phyloP scores from a whole-genome alignment of 805 yeast species.

The Yueomyces sinensis region DNA sequence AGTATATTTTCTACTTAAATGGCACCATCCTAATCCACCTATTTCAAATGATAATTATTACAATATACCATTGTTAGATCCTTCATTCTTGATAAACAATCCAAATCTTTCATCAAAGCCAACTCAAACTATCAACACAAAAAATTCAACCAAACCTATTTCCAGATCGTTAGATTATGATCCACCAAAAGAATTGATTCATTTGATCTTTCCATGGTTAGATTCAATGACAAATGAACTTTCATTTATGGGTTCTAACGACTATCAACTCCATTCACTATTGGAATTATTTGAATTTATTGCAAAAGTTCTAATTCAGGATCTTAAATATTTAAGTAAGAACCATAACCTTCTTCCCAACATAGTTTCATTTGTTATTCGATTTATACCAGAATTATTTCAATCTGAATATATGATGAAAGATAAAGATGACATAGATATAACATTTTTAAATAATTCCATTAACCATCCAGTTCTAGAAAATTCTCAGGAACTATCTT shows the following conservation, averaged over 20 bases:
- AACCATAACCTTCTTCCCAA: slow-evolving; percentile 16
- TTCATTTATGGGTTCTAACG: slow-evolving; percentile 16
- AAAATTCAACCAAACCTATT: slow-evolving; percentile 3
- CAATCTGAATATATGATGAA: slow-evolving; percentile 11
- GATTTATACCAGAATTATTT: slow-evolving; percentile 20
- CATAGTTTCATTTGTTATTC: slow-evolving; percentile 16
- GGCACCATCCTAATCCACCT: slow-evolving; percentile 17
- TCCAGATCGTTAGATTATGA: slow-evolving; percentile 11
- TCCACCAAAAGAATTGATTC: slow-evolving; percentile 15
- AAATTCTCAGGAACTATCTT: too few species aligned
- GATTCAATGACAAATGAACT: slow-evolving; percentile 16
- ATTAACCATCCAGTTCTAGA: too few species aligned
- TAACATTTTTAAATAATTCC: not conserved
- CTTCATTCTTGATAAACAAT: slow-evolving; percentile 7
- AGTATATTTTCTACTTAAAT: slow-evolving; percentile 20
- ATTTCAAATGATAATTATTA: slow-evolving; percentile 13
- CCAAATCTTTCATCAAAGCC: not conserved
- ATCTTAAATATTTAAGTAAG: slow-evolving; percentile 11
- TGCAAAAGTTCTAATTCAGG: slow-evolving; percentile 19
- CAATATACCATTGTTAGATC: slow-evolving; percentile 12
- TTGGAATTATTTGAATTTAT: slow-evolving; percentile 23
- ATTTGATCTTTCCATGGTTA: slow-evolving; percentile 22
- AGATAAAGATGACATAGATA: not conserved
- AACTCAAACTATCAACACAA: not conserved
- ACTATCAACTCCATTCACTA: slow-evolving; percentile 19